Conservation (phyloP, 805 yeast genomes). For the Komagataella mondaviorum region DNA sequence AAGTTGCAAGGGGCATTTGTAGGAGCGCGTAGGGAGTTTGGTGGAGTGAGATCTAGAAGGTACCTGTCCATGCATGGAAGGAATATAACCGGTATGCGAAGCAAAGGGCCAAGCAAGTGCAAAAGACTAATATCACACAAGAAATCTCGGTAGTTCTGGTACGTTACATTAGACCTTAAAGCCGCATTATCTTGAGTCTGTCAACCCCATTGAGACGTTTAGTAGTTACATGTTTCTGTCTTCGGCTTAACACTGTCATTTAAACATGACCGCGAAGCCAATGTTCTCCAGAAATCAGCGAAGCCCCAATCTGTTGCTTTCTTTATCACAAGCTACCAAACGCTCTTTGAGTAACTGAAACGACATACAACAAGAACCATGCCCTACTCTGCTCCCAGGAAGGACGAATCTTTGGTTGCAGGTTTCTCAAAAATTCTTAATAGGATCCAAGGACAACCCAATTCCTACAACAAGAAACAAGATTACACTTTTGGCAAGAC, state of each 20-base stretch:
- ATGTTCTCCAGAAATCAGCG: neutral
- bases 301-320: neutral
- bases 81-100: too few relatives aligned
- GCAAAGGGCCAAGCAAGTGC: too few relatives aligned
- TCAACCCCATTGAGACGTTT: too few relatives aligned
- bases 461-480: slow-evolving; percentile 48
- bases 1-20: too few relatives aligned
- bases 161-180: too few relatives aligned
- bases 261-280: neutral
- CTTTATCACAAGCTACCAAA: neutral
- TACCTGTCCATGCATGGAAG: too few relatives aligned
- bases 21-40: too few relatives aligned
- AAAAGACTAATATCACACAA: too few relatives aligned
- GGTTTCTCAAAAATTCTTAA: slow-evolving; percentile 25
- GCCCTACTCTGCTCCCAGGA: slow-evolving; percentile 3
- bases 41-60: too few relatives aligned
- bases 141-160: too few relatives aligned
- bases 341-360: neutral
- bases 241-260: neutral
- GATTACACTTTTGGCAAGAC: slow-evolving; percentile 71
- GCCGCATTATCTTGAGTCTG: too few relatives aligned
- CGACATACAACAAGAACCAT: neutral
- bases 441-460: slow-evolving; percentile 63
- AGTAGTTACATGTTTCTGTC: too few relatives aligned
- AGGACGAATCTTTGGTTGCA: neutral